Percentiles rank a stretch among this genome's conserved stretches.
These are phyloP conservation scores for Zopfochytrium polystomum DNA, from an alignment of 371 early-diverging fungal genomes.

Conservation along the genomic window DNA sequence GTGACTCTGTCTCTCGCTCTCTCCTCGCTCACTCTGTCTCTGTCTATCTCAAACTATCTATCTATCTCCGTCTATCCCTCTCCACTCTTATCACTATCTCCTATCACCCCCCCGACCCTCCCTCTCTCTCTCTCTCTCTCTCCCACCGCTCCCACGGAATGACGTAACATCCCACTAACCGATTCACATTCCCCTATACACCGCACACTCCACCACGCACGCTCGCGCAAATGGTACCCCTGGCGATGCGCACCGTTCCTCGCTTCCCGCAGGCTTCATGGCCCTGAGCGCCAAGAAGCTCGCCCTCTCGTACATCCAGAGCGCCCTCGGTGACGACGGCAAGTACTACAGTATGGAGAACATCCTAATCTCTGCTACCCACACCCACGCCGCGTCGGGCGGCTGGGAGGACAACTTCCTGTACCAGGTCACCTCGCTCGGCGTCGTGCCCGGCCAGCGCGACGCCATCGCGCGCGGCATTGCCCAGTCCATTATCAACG, in stretches of 20 bases:
- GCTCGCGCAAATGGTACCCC: too few relatives aligned
- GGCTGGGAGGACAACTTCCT: slow-evolving; percentile 34
- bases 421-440: slow-evolving; percentile 23
- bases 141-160: too few relatives aligned
- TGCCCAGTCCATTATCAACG: slow-evolving; percentile 49
- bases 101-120: too few relatives aligned
- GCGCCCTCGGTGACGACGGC: slow-evolving; percentile 8
- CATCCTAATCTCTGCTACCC: slow-evolving; percentile 63
- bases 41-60: too few relatives aligned
- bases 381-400: slow-evolving; percentile 54
- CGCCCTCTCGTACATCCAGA: slow-evolving; percentile 5
- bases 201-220: too few relatives aligned
- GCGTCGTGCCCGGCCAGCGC: slow-evolving; percentile 48
- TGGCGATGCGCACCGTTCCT: slow-evolving; percentile 10
- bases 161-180: neutral
- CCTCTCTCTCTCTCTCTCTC: too few relatives aligned
- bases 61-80: too few relatives aligned
- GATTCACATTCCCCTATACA: too few relatives aligned
- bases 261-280: slow-evolving; percentile 5
- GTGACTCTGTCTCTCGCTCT: too few relatives aligned
- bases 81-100: too few relatives aligned
- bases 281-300: slow-evolving; percentile 5
- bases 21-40: too few relatives aligned
- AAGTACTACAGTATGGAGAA: slow-evolving; percentile 47
- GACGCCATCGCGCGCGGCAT: slow-evolving; percentile 58